Evolutionary conservation across 2,329 filamentous ascomycete genomes (phyloP).

Genomic region (Neocucurbitaria cava): DNA sequence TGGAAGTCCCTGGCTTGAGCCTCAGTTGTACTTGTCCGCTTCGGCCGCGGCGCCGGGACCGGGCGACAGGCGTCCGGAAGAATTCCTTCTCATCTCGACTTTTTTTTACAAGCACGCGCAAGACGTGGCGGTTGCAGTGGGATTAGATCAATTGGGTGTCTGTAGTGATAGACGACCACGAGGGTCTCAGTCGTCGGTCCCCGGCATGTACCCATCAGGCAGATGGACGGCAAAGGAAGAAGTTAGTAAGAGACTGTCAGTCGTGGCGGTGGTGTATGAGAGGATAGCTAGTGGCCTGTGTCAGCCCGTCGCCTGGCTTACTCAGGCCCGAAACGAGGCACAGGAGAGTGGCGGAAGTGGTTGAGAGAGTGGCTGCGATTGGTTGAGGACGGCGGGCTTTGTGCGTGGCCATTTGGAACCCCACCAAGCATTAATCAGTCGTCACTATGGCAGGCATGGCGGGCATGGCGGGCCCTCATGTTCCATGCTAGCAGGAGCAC

Average conservation of each 20-base stretch:
- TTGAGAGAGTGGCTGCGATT: slow-evolving; percentile 9
- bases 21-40: slow-evolving; percentile 23
- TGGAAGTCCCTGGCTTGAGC: slow-evolving; percentile 19
- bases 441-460: slow-evolving; percentile 1
- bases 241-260: slow-evolving; percentile 18
- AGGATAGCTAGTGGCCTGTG: slow-evolving; percentile 1
- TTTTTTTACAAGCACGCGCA: not conserved
- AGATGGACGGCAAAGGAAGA: slow-evolving; percentile 4
- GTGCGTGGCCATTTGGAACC: not conserved
- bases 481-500: not conserved
- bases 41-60: slow-evolving; percentile 36
- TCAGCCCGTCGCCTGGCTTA: slow-evolving; percentile 8
- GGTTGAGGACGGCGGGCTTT: slow-evolving; percentile 21
- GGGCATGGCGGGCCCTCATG: not conserved
- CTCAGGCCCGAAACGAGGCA: slow-evolving; percentile 2
- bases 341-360: not conserved
- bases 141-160: slow-evolving; percentile 1
- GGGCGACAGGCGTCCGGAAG: slow-evolving; percentile 31
- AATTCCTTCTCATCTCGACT: slow-evolving; percentile 19
- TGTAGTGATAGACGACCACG: slow-evolving; percentile 5
- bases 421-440: not conserved
- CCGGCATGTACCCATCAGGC: slow-evolving; percentile 10
- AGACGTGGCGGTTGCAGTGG: not conserved
- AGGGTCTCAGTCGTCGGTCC: slow-evolving; percentile 1
- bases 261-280: not conserved